Evolutionary conservation across 2,329 filamentous ascomycete species (phyloP), one percentile per base, ranked within the genome.

Genomic region (Pseudocercospora fuligena): DNA sequence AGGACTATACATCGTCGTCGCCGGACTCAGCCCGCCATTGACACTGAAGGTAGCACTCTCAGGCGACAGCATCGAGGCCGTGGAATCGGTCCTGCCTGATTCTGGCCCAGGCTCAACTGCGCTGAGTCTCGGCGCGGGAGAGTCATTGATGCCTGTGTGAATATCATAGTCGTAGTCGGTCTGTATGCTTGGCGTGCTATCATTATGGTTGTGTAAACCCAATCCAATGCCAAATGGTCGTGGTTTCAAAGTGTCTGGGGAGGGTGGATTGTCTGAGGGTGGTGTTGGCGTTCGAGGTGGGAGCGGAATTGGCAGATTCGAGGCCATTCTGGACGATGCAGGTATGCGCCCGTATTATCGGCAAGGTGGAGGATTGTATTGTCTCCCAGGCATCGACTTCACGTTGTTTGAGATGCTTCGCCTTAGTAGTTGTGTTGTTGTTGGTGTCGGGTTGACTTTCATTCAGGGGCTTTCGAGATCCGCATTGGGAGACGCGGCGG

Each of bases 281-380:
- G 88, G 89, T 72, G 89, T 89, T 12, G 88, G 88, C 33, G 89
- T 89, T 72, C 87, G 83, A 64, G 89, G 88, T 67, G 87, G 88
- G 49, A 84, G 78, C 65, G 87, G 87, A 69, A 88, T 83, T 60
- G 87, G 85, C 70, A 87, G 82, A 71, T 82, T 82, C 66, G 87
- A 84, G 69, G 87, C 87, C 88, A 90, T 91, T 72, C 69, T 72
- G 63, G 70, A 16, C 27, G 53, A 14, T 5, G 5, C 14, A 40
- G 31, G 19, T 23, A 6, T 8, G 11, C 16, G n/a, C 19, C 31
- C 11, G 21, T 31, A 33, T 25, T 58, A 58, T 58, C 56, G 31
- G 19, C 29, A 8, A 25, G 31, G 21, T 2, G 7, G 16, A 40
- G 8, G 19, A 19, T 23, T 1, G 11, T 0, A 5, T 14, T 40